Conservation (phyloP, 345 rosid species). For the Rhizophora mangle region DNA sequence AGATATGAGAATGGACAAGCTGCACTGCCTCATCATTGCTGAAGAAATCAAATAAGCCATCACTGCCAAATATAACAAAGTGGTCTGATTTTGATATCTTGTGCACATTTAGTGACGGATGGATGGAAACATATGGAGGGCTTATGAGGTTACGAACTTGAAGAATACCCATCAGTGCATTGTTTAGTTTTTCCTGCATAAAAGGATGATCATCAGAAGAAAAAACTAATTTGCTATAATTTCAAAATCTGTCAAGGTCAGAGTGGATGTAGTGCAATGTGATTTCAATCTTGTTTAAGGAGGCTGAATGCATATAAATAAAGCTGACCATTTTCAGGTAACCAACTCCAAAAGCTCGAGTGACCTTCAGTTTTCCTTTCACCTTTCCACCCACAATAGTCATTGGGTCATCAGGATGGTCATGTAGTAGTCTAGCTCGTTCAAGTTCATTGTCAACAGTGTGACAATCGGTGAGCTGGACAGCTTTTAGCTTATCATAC, state of each 20-base stretch:
- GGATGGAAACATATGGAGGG: conserved; percentile 83
- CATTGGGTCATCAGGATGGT: conserved; percentile 86
- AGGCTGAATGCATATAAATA: neutral
- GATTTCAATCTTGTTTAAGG: conserved; percentile 1
- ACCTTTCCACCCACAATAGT: conserved; percentile 67
- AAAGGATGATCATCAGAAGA: neutral
- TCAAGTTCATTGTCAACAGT: conserved; percentile 82
- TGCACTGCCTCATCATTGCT: conserved; percentile 77
- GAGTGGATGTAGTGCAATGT: neutral
- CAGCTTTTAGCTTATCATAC: conserved; percentile 50
- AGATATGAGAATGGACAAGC: conserved; percentile 58
- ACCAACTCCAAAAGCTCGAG: conserved; percentile 94
- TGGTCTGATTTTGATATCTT: conserved; percentile 67
- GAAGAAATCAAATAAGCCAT: conserved; percentile 91
- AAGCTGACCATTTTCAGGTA: conserved; percentile 74
- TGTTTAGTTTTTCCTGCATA: conserved; percentile 69
- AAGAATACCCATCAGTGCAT: conserved; percentile 94
- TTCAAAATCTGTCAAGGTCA: neutral
- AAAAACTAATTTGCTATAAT: neutral
- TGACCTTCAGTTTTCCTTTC: conserved; percentile 91
- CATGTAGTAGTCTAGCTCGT: conserved; percentile 50
- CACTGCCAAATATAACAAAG: conserved; percentile 89
- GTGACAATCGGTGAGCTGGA: conserved; percentile 86
- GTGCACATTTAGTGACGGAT: conserved; percentile 75
- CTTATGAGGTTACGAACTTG: conserved; percentile 79